Evolutionary conservation across 2,329 filamentous ascomycete species (phyloP).

Genomic region (Phaeosphaeria sp.): DNA sequence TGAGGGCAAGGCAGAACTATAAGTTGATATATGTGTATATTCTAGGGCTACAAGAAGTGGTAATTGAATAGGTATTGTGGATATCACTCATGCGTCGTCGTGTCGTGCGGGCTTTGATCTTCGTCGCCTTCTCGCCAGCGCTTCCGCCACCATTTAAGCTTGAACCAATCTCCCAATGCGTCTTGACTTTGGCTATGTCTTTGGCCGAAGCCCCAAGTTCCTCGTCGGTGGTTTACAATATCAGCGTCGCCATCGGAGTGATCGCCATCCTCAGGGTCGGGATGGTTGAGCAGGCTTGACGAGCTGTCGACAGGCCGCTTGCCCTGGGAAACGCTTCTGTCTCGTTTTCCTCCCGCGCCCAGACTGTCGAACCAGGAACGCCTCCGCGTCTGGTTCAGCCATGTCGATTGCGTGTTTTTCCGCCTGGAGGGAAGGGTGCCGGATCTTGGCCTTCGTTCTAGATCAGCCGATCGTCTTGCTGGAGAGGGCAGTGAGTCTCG

Average conservation of each 20-base stretch:
- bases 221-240: constrained; percentile 21
- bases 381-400: constrained; percentile 43
- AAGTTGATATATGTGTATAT: background rate
- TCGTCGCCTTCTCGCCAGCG: constrained; percentile 37
- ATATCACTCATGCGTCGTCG: constrained; percentile 21
- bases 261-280: constrained; percentile 38
- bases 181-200: constrained; percentile 31
- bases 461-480: constrained; percentile 36
- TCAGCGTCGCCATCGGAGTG: constrained; percentile 38
- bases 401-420: constrained; percentile 38
- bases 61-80: background rate
- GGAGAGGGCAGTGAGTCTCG: constrained; percentile 38
- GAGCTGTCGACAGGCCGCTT: constrained; percentile 35
- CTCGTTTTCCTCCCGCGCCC: constrained; percentile 15
- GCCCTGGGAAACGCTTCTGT: constrained; percentile 35
- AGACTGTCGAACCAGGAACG: constrained; percentile 47
- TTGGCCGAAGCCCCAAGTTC: constrained; percentile 35
- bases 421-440: constrained; percentile 40
- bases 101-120: constrained; percentile 19
- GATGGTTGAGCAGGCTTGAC: constrained; percentile 32
- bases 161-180: constrained; percentile 44
- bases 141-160: constrained; percentile 49
- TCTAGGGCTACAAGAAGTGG: background rate
- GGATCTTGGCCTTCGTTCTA: constrained; percentile 41
- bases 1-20: background rate